Evolutionary conservation across 495 filamentous ascomycete genomes (phyloP), one percentile per base, ranked within the genome.

Genomic region (Lasiosphaeriaceae sp.): DNA sequence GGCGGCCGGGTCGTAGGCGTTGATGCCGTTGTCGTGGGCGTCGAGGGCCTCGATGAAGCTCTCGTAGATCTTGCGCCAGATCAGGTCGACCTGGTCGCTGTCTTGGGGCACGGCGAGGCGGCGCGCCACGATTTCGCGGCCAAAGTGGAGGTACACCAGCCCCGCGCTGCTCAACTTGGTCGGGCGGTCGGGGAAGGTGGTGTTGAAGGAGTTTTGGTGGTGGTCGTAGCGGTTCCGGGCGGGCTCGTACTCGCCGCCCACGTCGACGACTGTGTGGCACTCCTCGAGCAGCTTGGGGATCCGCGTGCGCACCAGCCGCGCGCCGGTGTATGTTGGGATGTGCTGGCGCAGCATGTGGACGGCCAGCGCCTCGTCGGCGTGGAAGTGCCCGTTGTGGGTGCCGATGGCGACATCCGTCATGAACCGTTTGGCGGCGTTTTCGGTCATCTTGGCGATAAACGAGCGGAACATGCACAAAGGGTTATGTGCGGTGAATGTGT

Each of bases 311-410:
- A 96, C 72, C 2, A 98, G 87, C n/a, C 79, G 68, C 11, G 89
- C 87, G 59, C 77, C 69, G 43, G 80, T 65, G 79, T 97, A 98
- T 21, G 83, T 76, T 24, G 94, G 95, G 41, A 97, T 83, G 58
- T 72, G 68, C 21, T 89, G 83, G 49, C 90, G 91, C 62, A 98
- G 89, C 77, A 98, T 89, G 78, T 94, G 90, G 56, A 97, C 92
- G 52, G 94, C 94, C n/a, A 98, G 85, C 57, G 94, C 94, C 77
- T 98, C 94, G 70, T 98, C 94, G 72, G 94, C 95, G 77, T 98
- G 94, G 81, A 98, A 98, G 74, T 96, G 90, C 54, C 94, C 94
- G 75, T 87, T 96, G 80, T 96, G 92, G 12, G 92, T 96, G 54
- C 90, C 92, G 64, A 96, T 95, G 53, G 83, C 71, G 61, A 87